Evolutionary conservation across 495 filamentous ascomycete species (phyloP), one percentile per base, ranked within the genome.

Genomic region (Collariella sp.): DNA sequence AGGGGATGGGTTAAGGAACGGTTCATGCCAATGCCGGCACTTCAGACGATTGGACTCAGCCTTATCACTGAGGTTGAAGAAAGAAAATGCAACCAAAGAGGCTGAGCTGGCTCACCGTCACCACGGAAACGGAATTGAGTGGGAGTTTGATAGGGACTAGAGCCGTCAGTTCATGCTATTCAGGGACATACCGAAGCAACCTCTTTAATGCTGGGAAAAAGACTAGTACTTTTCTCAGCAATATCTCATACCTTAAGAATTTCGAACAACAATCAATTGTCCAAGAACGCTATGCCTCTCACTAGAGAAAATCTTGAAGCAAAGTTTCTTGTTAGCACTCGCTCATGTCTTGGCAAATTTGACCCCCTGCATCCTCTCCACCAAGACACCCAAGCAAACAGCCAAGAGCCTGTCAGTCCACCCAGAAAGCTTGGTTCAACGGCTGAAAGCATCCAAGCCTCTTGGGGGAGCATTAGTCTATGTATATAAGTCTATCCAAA

Each of bases 241-340:
- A 31, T 31, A 31, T 5, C 26, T 31, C 26, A 4, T 31, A 31
- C 4, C n/a, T 34, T n/a, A 38, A 3, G 4, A 38, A n/a, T 12
- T 38, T 38, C 15, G 35, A 38, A 38, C 4, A 18, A 18, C n/a
- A 41, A 41, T 16, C 0, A 7, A 12, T 18, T 36, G 0, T 6
- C 29, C 12, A 2, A 12, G 7, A 2, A n/a, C 10, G 20, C 9
- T 7, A n/a, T 24, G 38, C 7, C 22, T 19, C 2, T 19, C 1
- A 13, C 29, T 13, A 0, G 24, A 13, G 16, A 0, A 12, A 12
- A 0, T 22, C 24, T 56, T 58, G 50, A 56, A 46, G 49, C 55
- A 50, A 46, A 39, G 64, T 66, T 23, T 9, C 55, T 9, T 44
- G 3, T 49, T 66, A 66, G 20, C 64, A 57, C 15, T 16, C 13